phyloP scores from a whole-genome alignment of 2,329 filamentous ascomycete genomes.

The Cercospora beticola region DNA sequence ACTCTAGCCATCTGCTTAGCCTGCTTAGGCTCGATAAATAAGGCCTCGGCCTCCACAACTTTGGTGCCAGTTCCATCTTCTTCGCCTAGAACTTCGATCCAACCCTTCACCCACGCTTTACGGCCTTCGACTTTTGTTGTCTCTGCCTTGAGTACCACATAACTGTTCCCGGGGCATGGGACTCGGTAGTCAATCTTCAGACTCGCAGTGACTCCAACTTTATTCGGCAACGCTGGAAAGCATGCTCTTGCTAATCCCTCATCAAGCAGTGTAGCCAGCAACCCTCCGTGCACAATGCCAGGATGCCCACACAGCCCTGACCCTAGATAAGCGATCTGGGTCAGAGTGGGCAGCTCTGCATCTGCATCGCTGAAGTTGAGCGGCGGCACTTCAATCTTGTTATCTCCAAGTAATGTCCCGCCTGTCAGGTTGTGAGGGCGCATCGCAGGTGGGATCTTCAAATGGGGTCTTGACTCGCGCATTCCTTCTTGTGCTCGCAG shows the following conservation, averaged over 20 bases:
- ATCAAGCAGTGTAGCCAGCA: constrained; percentile 89
- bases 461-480: constrained; percentile 76
- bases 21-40: constrained; percentile 86
- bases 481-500: constrained; percentile 67
- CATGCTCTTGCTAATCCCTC: constrained; percentile 86
- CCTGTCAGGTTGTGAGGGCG: constrained; percentile 76
- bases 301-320: constrained; percentile 82
- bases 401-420: constrained; percentile 72
- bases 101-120: constrained; percentile 90
- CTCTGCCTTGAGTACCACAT: constrained; percentile 73
- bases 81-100: constrained; percentile 73
- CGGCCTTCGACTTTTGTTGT: constrained; percentile 85
- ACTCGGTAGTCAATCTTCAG: constrained; percentile 78
- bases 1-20: constrained; percentile 55
- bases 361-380: constrained; percentile 66
- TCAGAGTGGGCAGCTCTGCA: constrained; percentile 56
- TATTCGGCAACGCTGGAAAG: constrained; percentile 83
- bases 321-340: constrained; percentile 76
- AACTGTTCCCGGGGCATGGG: constrained; percentile 72
- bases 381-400: constrained; percentile 77
- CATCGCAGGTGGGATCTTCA: constrained; percentile 75
- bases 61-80: constrained; percentile 57
- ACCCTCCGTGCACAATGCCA: constrained; percentile 84
- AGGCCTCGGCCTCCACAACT: constrained; percentile 76
- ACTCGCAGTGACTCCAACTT: constrained; percentile 82